Percentiles rank a stretch among this genome's conserved stretches.
phyloP scores from a whole-genome alignment of 805 yeast genomes.

The Yarrowia sp. region DNA sequence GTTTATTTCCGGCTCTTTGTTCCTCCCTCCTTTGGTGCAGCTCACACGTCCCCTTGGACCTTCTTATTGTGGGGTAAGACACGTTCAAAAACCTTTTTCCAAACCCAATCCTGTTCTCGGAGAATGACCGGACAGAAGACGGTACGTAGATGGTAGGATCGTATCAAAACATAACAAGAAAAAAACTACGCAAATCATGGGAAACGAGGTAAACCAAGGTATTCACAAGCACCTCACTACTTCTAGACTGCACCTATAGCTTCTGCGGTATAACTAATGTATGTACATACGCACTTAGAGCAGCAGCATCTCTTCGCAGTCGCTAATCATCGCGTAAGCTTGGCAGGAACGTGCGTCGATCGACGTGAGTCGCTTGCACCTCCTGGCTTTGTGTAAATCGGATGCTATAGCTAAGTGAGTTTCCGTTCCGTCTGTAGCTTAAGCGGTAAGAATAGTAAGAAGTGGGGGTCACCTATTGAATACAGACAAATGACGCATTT shows the following conservation, averaged over 20 bases:
- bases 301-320: too few species aligned
- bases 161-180: too few species aligned
- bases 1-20: not conserved
- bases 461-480: too few species aligned
- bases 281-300: too few species aligned
- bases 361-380: not conserved
- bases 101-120: not conserved
- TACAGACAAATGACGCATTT: too few species aligned
- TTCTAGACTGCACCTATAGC: too few species aligned
- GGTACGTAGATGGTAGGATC: too few species aligned
- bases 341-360: not conserved
- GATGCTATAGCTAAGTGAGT: not conserved
- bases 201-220: not conserved
- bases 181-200: not conserved
- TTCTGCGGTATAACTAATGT: too few species aligned
- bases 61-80: not conserved
- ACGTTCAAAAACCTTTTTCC: not conserved
- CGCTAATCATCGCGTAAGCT: not conserved
- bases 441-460: too few species aligned
- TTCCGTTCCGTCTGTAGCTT: too few species aligned
- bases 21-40: not conserved
- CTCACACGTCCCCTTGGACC: not conserved
- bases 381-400: not conserved
- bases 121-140: not conserved
- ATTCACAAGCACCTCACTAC: too few species aligned